Conservation (phyloP, 768 basidiomycete species). For the Paxillus ammoniavirescens region DNA sequence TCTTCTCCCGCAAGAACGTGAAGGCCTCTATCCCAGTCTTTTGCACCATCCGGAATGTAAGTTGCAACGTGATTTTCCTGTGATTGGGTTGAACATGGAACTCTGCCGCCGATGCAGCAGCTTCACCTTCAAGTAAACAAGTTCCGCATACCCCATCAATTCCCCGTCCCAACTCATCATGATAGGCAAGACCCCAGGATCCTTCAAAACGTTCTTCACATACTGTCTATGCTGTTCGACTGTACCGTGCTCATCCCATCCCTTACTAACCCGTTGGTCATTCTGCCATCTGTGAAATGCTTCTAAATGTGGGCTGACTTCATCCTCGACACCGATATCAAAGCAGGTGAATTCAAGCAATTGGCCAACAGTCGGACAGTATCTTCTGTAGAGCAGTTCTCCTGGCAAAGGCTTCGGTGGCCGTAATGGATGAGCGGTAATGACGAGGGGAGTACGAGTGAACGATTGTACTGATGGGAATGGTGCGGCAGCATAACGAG, state of each 20-base stretch:
- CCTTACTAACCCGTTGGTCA: conserved; percentile 41
- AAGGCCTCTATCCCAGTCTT: conserved; percentile 36
- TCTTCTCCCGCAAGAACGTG: conserved; percentile 49
- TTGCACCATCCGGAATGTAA: conserved; percentile 26
- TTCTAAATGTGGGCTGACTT: conserved; percentile 34
- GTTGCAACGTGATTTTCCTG: conserved; percentile 22
- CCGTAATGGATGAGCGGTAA: conserved; percentile 50
- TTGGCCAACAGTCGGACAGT: conserved; percentile 34
- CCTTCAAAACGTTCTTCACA: conserved; percentile 31
- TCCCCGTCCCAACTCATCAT: conserved; percentile 49
- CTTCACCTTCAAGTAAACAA: conserved; percentile 47
- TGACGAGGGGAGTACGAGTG: conserved; percentile 46
- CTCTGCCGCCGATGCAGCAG: background rate
- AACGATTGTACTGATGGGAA: conserved; percentile 41
- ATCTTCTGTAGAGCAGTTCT: conserved; percentile 40
- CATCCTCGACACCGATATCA: conserved; percentile 17
- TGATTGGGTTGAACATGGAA: background rate
- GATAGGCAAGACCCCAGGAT: conserved; percentile 39
- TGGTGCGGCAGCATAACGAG: conserved; percentile 16
- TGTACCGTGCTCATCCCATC: conserved; percentile 47
- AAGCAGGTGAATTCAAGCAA: conserved; percentile 29
- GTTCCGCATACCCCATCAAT: conserved; percentile 43
- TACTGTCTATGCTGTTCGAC: conserved; percentile 45
- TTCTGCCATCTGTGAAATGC: conserved; percentile 52
- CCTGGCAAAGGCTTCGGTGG: conserved; percentile 44